Base-by-base conservation (phyloP, 306 rosid genomes). In the Potentilla sterilis region DNA sequence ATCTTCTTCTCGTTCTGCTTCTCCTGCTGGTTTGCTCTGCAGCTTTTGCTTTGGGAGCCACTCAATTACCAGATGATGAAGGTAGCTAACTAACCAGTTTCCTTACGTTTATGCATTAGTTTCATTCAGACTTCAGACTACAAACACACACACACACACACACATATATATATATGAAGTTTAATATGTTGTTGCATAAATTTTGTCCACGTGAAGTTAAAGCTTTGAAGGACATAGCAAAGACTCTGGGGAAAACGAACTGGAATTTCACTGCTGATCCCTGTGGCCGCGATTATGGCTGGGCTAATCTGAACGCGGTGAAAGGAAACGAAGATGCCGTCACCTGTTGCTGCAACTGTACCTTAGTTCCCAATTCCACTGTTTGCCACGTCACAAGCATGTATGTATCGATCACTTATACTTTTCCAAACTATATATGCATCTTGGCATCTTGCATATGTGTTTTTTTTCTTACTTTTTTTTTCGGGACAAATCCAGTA, bases 331-430 rank as follows among this genome's bases (percentile, higher is more conserved):
- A 49, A 11, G 78, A 82, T 51, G 65, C 67, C 42, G 84, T 92
- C n/a, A 64, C 64, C 9, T 89, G n/a, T n/a, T n/a, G n/a, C n/a
- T n/a, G 97, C 78, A 32, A 82, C 41, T 88, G 96, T 35, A 16
- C 43, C 66, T 59, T 13, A 34, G 38, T 28, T 32, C 66, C n/a
- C 40, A 59, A 32, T 59, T 28, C 66, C 40, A 28, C 19, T 7
- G 40, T 81, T 55, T 91, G 95, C 84, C 97, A 91, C 43, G 81
- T 91, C 19, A 75, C 85, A 9, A 75, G 77, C 86, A 88, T 91
- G 97, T 91, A 83, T 2, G 35, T 63, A 34, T 52, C 59, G 11
- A 15, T 52, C 2, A 19, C 16, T 46, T 46, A 13, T 46, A 46
- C 46, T 42, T 42, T 9, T 42, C 2, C 1, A 28, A 28, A 28